Percentiles rank a stretch among this genome's conserved stretches.
Conservation (phyloP, 352 stramenopile genomes). For the Pythium aristosporum region DNA sequence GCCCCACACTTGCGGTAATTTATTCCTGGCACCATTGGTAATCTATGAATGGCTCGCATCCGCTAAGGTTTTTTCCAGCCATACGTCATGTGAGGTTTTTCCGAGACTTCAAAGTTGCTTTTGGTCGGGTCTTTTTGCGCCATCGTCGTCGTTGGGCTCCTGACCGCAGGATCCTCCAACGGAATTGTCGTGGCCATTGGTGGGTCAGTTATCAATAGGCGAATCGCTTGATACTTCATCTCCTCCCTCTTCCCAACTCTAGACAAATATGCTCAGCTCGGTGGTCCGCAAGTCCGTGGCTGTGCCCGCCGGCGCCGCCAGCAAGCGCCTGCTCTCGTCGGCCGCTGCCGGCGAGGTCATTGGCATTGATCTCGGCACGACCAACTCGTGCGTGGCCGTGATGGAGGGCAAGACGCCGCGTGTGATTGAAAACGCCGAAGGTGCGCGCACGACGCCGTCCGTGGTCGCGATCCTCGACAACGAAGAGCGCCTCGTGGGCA, state of each 20-base stretch:
- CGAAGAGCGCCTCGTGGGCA: constrained; percentile 93
- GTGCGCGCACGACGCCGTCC: constrained; percentile 94
- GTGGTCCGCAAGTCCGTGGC: constrained; percentile 26
- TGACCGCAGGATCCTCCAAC: constrained; percentile 3
- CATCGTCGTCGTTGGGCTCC: not conserved
- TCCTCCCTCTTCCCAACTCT: not conserved
- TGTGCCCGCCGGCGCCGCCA: not conserved
- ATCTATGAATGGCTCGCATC: constrained; percentile 13
- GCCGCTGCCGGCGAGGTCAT: constrained; percentile 43
- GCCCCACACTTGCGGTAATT: not conserved
- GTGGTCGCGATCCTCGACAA: constrained; percentile 95
- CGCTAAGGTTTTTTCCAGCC: constrained; percentile 12
- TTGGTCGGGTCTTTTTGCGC: constrained; percentile 1
- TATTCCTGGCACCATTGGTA: not conserved
- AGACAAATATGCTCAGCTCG: constrained; percentile 27
- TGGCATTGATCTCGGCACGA: constrained; percentile 97
- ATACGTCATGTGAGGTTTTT: not conserved
- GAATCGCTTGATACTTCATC: not conserved
- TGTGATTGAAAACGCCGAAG: constrained; percentile 94
- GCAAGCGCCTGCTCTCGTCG: constrained; percentile 41
- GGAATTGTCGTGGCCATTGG: constrained; percentile 1
- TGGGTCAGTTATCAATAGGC: constrained; percentile 31
- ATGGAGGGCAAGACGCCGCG: constrained; percentile 92
- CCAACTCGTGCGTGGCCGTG: constrained; percentile 96
- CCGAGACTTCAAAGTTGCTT: constrained; percentile 6